Conservation (phyloP, 1,284 basidiomycete species). For the Sphagnurus paluster region DNA sequence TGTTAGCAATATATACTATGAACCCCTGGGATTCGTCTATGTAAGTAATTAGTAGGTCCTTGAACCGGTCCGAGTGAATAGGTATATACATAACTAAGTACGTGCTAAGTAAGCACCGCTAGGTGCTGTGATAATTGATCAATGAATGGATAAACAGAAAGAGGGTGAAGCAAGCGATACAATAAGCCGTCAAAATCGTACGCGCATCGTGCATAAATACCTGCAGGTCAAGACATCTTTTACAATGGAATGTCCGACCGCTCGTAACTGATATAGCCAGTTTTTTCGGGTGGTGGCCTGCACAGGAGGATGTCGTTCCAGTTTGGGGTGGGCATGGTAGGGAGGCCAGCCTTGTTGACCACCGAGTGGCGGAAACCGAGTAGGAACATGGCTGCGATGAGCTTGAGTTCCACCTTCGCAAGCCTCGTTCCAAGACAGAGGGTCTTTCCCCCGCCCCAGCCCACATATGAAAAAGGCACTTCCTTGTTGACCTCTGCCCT, state of each 20-base stretch:
- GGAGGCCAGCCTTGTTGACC: conserved; percentile 50
- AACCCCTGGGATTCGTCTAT: conserved; percentile 14
- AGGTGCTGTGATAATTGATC: conserved; percentile 3
- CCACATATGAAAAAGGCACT: conserved; percentile 60
- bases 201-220: too few relatives aligned
- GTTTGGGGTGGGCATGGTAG: conserved; percentile 50
- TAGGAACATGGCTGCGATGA: conserved; percentile 62
- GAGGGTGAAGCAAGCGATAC: conserved; percentile 13
- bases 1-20: conserved; percentile 25
- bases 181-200: conserved; percentile 18
- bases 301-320: conserved; percentile 76
- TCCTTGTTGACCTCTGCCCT: conserved; percentile 47
- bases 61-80: conserved; percentile 11
- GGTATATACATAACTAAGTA: too few relatives aligned
- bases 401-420: conserved; percentile 69
- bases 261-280: conserved; percentile 54
- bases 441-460: conserved; percentile 75
- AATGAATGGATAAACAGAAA: conserved; percentile 2
- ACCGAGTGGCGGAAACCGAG: conserved; percentile 57
- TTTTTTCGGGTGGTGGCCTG: conserved; percentile 56
- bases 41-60: conserved; percentile 10
- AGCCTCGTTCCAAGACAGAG: conserved; percentile 69
- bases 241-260: conserved; percentile 37
- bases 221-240: conserved; percentile 14
- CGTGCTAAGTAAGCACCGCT: not conserved